These are phyloP conservation scores for Schizochytrium sp. DNA, from an alignment of 108 stramenopile genomes.

Conservation along the genomic window DNA sequence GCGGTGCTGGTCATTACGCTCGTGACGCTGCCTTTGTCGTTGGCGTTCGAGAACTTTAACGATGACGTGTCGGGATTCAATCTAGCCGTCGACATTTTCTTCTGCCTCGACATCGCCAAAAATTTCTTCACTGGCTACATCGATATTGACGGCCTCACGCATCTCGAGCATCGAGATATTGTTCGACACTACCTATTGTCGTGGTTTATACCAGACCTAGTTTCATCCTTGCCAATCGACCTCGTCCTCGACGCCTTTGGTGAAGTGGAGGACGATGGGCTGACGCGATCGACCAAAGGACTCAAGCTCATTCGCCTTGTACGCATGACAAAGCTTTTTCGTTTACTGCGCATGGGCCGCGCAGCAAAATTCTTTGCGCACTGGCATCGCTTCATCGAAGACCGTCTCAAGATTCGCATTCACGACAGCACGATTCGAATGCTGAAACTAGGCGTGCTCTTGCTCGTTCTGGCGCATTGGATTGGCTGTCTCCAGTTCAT, in stretches of 20 bases:
- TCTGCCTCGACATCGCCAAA: constrained; percentile 56
- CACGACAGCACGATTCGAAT: constrained; percentile 53
- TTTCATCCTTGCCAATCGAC: constrained; percentile 30
- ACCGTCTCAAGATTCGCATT: constrained; percentile 44
- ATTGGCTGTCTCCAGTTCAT: constrained; percentile 60
- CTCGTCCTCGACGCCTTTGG: not conserved
- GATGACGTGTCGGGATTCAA: constrained; percentile 38
- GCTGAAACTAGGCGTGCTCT: constrained; percentile 32
- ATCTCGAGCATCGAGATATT: constrained; percentile 42
- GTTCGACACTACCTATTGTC: constrained; percentile 48
- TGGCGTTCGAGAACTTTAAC: constrained; percentile 55
- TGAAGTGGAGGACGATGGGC: not conserved
- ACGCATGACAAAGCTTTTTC: constrained; percentile 50
- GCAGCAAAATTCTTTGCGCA: constrained; percentile 42
- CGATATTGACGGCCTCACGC: constrained; percentile 47
- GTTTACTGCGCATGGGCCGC: constrained; percentile 51
- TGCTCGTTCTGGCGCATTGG: constrained; percentile 53
- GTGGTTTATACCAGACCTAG: constrained; percentile 55
- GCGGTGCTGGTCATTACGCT: constrained; percentile 47
- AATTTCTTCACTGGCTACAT: constrained; percentile 58
- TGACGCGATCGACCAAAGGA: constrained; percentile 27
- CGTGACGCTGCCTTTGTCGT: constrained; percentile 44
- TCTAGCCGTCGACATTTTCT: constrained; percentile 49
- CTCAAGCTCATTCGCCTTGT: constrained; percentile 56
- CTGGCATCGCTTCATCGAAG: constrained; percentile 42